These are phyloP conservation scores for Myxozyma udenii DNA, from an alignment of 805 yeast genomes.

Conservation along the genomic window DNA sequence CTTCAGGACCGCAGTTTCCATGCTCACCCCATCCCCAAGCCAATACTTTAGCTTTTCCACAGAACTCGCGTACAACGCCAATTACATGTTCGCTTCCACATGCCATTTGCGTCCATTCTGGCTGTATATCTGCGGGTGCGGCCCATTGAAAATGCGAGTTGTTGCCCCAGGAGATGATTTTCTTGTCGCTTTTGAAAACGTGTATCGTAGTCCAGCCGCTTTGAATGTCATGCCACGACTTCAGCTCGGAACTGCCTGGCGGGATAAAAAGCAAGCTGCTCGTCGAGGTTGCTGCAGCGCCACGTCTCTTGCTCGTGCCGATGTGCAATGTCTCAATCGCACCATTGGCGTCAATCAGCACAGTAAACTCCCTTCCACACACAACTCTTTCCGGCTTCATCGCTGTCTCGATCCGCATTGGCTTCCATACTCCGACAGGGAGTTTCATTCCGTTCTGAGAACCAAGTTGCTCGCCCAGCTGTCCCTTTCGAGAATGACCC, in stretches of 20 bases:
- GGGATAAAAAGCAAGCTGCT: slow-evolving; percentile 6
- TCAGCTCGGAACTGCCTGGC: background rate
- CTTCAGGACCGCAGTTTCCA: slow-evolving; percentile 75
- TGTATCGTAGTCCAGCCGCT: slow-evolving; percentile 85
- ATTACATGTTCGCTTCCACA: slow-evolving; percentile 91
- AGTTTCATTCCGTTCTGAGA: slow-evolving; percentile 15
- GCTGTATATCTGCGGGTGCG: slow-evolving; percentile 29
- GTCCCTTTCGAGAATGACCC: slow-evolving; percentile 69
- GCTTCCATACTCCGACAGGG: background rate
- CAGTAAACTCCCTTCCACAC: slow-evolving; percentile 61
- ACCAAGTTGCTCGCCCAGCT: slow-evolving; percentile 37
- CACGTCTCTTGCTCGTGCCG: background rate
- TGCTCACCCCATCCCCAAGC: slow-evolving; percentile 99
- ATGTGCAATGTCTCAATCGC: slow-evolving; percentile 19
- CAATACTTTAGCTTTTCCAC: slow-evolving; percentile 42
- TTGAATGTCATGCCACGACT: slow-evolving; percentile 33
- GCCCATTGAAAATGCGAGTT: slow-evolving; percentile 68
- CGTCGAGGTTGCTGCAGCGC: background rate
- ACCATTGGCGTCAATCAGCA: slow-evolving; percentile 35
- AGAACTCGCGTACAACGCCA: slow-evolving; percentile 33
- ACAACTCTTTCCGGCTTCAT: slow-evolving; percentile 30
- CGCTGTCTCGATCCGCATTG: background rate
- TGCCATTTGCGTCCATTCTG: slow-evolving; percentile 35
- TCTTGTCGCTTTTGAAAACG: slow-evolving; percentile 35
- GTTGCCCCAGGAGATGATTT: slow-evolving; percentile 63